These are phyloP conservation scores for Papiliotrema terrestris DNA, from an alignment of 1,284 basidiomycete genomes.

Conservation along the genomic window DNA sequence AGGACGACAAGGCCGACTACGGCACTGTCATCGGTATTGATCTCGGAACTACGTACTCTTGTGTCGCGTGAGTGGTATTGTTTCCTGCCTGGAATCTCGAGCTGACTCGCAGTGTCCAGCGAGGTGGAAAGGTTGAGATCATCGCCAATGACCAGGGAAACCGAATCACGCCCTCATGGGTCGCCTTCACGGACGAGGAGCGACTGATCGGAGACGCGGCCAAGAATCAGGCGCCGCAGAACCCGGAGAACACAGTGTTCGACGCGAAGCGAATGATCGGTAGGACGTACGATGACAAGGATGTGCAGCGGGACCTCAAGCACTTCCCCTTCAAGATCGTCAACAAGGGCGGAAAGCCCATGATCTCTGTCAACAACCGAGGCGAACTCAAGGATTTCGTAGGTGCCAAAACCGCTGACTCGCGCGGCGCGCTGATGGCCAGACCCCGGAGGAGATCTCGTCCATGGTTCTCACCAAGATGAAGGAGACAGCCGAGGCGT, in stretches of 20 bases:
- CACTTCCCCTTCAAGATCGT: conserved; percentile 90
- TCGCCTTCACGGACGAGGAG: conserved; percentile 85
- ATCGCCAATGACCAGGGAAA: conserved; percentile 97
- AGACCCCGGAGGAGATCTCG: conserved; percentile 54
- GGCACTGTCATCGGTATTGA: conserved; percentile 83
- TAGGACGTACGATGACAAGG: conserved; percentile 71
- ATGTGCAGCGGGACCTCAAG: conserved; percentile 68
- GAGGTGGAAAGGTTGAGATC: conserved; percentile 88
- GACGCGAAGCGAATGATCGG: conserved; percentile 89
- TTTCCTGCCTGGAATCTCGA: not conserved
- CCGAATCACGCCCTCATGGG: conserved; percentile 95
- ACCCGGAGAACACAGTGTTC: conserved; percentile 63
- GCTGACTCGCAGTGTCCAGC: conserved; percentile 66
- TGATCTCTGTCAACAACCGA: conserved; percentile 82
- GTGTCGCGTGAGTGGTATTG: conserved; percentile 51
- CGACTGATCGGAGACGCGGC: conserved; percentile 67
- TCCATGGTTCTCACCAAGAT: conserved; percentile 96
- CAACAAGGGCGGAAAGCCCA: conserved; percentile 79
- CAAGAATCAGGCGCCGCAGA: conserved; percentile 60
- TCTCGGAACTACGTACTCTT: conserved; percentile 59
- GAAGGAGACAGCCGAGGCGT: conserved; percentile 99
- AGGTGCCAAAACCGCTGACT: conserved; percentile 8
- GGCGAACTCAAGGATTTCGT: conserved; percentile 77
- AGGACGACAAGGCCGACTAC: conserved; percentile 59
- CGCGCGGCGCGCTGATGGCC: conserved; percentile 10